phyloP scores from a whole-genome alignment of 2,329 filamentous ascomycete species.

The Escovopsis sp. region DNA sequence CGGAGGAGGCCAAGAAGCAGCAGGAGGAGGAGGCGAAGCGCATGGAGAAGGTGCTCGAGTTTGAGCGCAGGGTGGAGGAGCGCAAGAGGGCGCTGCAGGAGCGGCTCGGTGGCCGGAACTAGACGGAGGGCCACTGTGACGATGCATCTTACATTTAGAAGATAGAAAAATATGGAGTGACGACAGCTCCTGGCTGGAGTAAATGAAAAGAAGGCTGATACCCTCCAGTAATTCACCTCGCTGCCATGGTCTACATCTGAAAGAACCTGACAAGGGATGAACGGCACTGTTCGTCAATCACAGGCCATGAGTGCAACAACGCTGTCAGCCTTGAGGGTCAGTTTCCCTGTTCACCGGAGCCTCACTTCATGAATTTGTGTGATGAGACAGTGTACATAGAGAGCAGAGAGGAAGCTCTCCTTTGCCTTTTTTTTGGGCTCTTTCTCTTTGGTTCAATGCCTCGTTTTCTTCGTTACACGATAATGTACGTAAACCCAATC shows the following conservation, averaged over 20 bases:
- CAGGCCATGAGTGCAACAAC: too few species aligned
- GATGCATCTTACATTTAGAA: too few species aligned
- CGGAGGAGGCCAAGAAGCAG: conserved; percentile 31
- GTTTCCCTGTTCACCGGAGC: background rate
- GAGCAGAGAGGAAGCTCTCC: background rate
- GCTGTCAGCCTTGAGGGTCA: background rate
- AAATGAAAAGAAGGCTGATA: too few species aligned
- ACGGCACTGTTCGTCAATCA: too few species aligned
- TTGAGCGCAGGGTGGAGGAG: conserved; percentile 43
- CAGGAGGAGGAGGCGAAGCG: conserved; percentile 38
- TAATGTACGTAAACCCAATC: conserved; percentile 2
- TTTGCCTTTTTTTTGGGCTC: background rate
- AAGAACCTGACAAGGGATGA: too few species aligned
- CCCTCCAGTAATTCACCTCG: too few species aligned
- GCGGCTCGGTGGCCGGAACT: conserved; percentile 26
- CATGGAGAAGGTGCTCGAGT: conserved; percentile 40
- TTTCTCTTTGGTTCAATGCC: conserved; percentile 9
- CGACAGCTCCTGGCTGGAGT: background rate
- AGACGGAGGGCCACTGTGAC: background rate
- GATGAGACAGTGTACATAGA: background rate
- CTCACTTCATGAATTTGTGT: too few species aligned
- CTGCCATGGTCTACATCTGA: too few species aligned
- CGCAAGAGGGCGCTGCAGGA: conserved; percentile 31
- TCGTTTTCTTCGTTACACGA: conserved; percentile 3
- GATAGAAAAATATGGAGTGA: background rate